Conservation (phyloP, 495 filamentous ascomycete genomes). For the Neurospora sp. region DNA sequence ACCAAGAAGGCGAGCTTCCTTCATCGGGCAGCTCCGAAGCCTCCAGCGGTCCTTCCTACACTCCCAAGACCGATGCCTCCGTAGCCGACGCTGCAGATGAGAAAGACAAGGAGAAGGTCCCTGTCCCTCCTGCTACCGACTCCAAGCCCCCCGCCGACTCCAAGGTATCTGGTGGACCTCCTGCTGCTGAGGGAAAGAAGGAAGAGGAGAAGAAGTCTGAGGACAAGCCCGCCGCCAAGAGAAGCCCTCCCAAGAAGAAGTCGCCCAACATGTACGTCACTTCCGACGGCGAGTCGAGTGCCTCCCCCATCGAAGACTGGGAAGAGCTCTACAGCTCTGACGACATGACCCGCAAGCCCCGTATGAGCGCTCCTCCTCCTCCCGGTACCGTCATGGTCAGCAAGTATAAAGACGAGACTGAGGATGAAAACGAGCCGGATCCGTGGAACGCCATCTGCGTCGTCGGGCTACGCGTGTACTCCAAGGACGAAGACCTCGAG, state of each 20-base stretch:
- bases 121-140: slow-evolving; percentile 14
- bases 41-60: slow-evolving; percentile 16
- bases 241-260: slow-evolving; percentile 9
- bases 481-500: slow-evolving; percentile 37
- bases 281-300: slow-evolving; percentile 38
- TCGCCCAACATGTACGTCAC: slow-evolving; percentile 20
- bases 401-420: slow-evolving; percentile 31
- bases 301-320: slow-evolving; percentile 41
- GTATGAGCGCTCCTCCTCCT: slow-evolving; percentile 22
- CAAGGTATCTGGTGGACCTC: slow-evolving; percentile 17
- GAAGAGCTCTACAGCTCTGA: slow-evolving; percentile 40
- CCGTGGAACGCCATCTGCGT: slow-evolving; percentile 45
- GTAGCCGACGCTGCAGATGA: slow-evolving; percentile 8
- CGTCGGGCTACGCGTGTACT: slow-evolving; percentile 40
- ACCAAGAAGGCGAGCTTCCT: not conserved
- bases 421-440: slow-evolving; percentile 37
- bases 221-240: slow-evolving; percentile 1
- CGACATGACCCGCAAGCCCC: slow-evolving; percentile 40
- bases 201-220: not conserved
- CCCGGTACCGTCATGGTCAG: slow-evolving; percentile 21
- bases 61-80: slow-evolving; percentile 22
- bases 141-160: slow-evolving; percentile 4
- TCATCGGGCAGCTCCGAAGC: slow-evolving; percentile 14
- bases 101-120: slow-evolving; percentile 22
- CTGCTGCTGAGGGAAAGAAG: not conserved